Conservation (phyloP, 805 yeast genomes). For the Yamadazyma philogaea region DNA sequence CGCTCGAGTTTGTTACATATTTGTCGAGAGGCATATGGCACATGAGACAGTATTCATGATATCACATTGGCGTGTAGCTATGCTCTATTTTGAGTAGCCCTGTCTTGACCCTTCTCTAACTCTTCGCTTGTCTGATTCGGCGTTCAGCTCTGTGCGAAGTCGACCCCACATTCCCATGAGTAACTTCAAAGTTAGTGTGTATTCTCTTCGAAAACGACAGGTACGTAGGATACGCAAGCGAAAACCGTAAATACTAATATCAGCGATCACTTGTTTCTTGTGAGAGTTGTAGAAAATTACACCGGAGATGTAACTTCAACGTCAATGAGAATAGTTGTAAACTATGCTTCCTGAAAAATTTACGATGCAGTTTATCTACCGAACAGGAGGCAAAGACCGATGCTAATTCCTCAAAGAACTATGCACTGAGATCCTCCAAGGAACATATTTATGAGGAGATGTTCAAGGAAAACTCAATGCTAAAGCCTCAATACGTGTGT, state of each 20-base stretch:
- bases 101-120: not conserved
- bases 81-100: not conserved
- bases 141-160: not conserved
- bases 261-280: conserved; percentile 21
- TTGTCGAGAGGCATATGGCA: no score
- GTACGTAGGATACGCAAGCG: conserved; percentile 1
- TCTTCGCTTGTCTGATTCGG: not conserved
- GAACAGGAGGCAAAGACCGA: not conserved
- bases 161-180: not conserved
- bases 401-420: not conserved
- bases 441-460: conserved; percentile 24
- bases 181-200: conserved; percentile 3
- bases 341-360: conserved; percentile 13
- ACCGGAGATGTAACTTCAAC: conserved; percentile 11
- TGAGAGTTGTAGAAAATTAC: conserved; percentile 20
- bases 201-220: not conserved
- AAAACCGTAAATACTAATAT: not conserved
- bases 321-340: conserved; percentile 9
- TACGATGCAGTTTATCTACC: conserved; percentile 7
- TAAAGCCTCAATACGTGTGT: conserved; percentile 24
- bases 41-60: no score
- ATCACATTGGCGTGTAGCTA: no score
- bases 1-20: no score
- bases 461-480: conserved; percentile 14
- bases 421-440: conserved; percentile 6